These are phyloP conservation scores for Exsudoporus frostii DNA, from an alignment of 768 basidiomycete genomes.

Conservation along the genomic window DNA sequence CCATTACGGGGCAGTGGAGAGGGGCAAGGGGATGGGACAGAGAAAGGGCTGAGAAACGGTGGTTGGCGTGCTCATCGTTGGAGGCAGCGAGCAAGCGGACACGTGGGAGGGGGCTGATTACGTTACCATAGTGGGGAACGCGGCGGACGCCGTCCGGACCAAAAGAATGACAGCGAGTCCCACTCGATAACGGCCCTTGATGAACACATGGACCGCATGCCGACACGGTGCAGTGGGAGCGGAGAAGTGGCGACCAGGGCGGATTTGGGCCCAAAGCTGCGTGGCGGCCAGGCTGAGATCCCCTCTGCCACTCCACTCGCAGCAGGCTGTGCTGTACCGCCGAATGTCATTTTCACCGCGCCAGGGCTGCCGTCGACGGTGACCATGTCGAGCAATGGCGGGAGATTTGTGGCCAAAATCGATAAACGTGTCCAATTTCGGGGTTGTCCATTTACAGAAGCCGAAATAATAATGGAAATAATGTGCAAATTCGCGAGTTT, in stretches of 20 bases:
- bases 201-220: constrained; percentile 2
- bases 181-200: constrained; percentile 6
- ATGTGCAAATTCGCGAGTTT: constrained; percentile 16
- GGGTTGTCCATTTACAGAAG: constrained; percentile 1
- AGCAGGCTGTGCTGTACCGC: not conserved
- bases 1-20: not conserved
- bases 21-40: not conserved
- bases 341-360: not conserved
- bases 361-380: not conserved
- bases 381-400: not conserved
- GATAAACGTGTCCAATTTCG: not conserved
- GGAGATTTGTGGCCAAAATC: constrained; percentile 7
- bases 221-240: constrained; percentile 17
- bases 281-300: not conserved
- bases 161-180: constrained; percentile 15
- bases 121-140: constrained; percentile 9
- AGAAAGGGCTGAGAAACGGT: not conserved
- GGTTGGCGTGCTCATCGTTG: constrained; percentile 21
- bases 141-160: constrained; percentile 23
- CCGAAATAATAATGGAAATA: constrained; percentile 6
- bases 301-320: not conserved
- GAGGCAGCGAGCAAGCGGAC: constrained; percentile 13
- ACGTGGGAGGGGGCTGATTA: constrained; percentile 13
- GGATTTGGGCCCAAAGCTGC: constrained; percentile 18
- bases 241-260: constrained; percentile 12